Evolutionary conservation across 768 basidiomycete species (phyloP), one percentile per base, ranked within the genome.

Genomic region (Agrocybe chaxingu): DNA sequence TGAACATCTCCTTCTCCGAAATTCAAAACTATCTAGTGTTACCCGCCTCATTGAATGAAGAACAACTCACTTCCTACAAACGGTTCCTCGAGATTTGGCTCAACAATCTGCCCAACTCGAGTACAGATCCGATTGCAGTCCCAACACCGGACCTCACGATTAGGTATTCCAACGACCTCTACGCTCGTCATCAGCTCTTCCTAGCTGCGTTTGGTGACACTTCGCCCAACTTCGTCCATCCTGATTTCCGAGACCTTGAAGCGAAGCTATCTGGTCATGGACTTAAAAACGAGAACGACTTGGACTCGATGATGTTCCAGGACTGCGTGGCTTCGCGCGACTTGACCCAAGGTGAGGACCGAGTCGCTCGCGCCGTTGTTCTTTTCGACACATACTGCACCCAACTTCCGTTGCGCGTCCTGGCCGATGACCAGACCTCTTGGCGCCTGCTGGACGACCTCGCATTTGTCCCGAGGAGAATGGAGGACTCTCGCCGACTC

Each of bases 381-480:
- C 55, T 77, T 0, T 77, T 69, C 47, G 51, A 53, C 1, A 62
- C 60, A 2, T 79, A 71, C 47, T 67, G 60, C 34, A 55, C 69
- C 13, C 56, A 57, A 12, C 56, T 77, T 8, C 71, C 76, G 0
- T 47, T 73, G 48, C 57, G 50, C 1, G 55, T 69, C 29, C 31
- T 32, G 6, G 31, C 45, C 1, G 45, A 56, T 9, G 46, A 56
- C 9, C 40, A 44, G 7, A 11, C 57, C 24, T 50, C 38, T 2
- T 77, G 74, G 73, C 41, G 38, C 2, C 42, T 56, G 12, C 45
- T 77, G 10, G 69, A 74, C 42, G 35, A 57, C 8, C 45, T 72
- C 5, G 51, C 62, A 1, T 80, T 80, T 51, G 67, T 79, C 35
- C 77, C 77, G 3, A 63, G 74, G 1, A 43, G 60, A n/a, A 50